These are phyloP conservation scores for Castanopsis chinensis DNA, from an alignment of 306 rosid genomes.

Conservation along the genomic window DNA sequence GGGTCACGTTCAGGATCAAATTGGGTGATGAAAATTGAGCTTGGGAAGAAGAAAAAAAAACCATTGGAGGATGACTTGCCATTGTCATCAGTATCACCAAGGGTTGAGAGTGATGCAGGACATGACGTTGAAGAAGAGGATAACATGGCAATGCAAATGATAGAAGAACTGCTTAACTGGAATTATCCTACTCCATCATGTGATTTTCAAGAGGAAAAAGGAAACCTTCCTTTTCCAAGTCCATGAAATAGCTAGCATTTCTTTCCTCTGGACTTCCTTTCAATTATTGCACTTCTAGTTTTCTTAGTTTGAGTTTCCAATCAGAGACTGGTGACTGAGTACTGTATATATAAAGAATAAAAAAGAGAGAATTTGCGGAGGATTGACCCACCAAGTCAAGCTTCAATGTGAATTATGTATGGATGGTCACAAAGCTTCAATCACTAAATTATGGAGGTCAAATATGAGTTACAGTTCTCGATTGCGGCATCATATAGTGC, in stretches of 20 bases:
- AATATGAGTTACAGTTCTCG: not conserved
- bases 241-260: slow-evolving; percentile 10
- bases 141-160: slow-evolving; percentile 84
- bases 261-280: slow-evolving; percentile 22
- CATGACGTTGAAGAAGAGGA: slow-evolving; percentile 61
- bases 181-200: slow-evolving; percentile 46
- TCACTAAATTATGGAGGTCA: slow-evolving; percentile 5
- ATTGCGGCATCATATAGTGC: not conserved
- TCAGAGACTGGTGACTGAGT: not conserved
- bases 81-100: not conserved
- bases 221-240: slow-evolving; percentile 25
- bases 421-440: not conserved
- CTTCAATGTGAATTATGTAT: not conserved
- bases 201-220: slow-evolving; percentile 16
- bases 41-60: slow-evolving; percentile 50
- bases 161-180: slow-evolving; percentile 92
- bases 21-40: slow-evolving; percentile 96
- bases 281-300: slow-evolving; percentile 3
- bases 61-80: not conserved
- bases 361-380: not conserved
- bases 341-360: not conserved
- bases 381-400: not conserved
- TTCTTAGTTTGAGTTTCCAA: not conserved
- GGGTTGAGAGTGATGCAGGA: slow-evolving; percentile 13
- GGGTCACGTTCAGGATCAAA: slow-evolving; percentile 72